Evolutionary conservation across 257 asterid genomes (phyloP), one percentile per base, ranked within the genome.

Genomic region (Thymus quinquecostatus): DNA sequence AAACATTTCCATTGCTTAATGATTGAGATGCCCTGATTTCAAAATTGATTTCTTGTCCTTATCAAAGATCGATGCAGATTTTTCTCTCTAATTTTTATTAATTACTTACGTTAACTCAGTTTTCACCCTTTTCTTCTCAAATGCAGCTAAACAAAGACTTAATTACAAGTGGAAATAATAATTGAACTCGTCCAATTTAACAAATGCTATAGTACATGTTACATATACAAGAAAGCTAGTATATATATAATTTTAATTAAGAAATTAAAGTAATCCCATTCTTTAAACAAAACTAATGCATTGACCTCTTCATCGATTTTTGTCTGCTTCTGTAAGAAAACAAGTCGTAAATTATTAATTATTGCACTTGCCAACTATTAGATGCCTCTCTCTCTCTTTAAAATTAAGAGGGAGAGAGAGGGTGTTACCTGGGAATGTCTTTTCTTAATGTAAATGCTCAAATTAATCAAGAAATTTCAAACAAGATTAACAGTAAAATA

Each of bases 221-320:
- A 13, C 36, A 6, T 30, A 44, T n/a, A n/a, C 29, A 64, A 64
- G 56, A 64, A 64, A 29, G 43, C 10, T 64, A 44, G 45, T 12
- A 64, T 7, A 28, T 11, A 64, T 12, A 36, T 34, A 34, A 48
- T 48, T 5, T 40, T 38, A 51, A 70, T 50, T 43, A 69, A 69
- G 63, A 27, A 63, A 51, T n/a, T n/a, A n/a, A n/a, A 36, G 58
- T 53, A 49, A 55, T n/a, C 57, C 66, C 6, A 8, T 21, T 36
- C 0, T 40, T 49, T 3, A 28, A 55, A 74, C 8, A 45, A 70
- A 56, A 73, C 72, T 60, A 72, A 47, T 55, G 73, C 80, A 79
- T 83, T 79, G 91, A 79, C 86, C 76, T 73, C 43, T 76, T 80
- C 81, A 63, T 66, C 76, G 10, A 55, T 54, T 76, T 78, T n/a